These are phyloP conservation scores for Ramichloridium luteum DNA, from an alignment of 2,329 filamentous ascomycete genomes.

Conservation along the genomic window DNA sequence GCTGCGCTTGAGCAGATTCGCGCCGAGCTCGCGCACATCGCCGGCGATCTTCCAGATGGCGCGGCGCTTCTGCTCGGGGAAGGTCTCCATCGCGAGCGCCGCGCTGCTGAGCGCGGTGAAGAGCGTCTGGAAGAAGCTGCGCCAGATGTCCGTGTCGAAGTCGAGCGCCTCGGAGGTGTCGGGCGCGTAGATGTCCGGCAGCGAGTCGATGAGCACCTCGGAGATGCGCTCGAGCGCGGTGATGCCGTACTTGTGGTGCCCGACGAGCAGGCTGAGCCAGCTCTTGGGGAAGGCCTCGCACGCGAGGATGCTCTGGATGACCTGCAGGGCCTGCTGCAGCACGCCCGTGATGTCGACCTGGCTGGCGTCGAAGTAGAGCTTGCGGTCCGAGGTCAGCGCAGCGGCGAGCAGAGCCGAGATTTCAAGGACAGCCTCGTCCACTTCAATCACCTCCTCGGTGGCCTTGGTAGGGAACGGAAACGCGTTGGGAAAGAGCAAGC, in stretches of 20 bases:
- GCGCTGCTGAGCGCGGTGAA: constrained; percentile 82
- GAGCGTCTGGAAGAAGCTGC: constrained; percentile 78
- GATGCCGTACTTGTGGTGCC: constrained; percentile 53
- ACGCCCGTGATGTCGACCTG: constrained; percentile 62
- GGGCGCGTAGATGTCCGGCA: constrained; percentile 82
- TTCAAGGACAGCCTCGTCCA: constrained; percentile 76
- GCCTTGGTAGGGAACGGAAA: constrained; percentile 77
- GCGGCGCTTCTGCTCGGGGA: constrained; percentile 88
- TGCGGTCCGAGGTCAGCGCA: constrained; percentile 18
- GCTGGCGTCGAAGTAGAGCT: constrained; percentile 22
- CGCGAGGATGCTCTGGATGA: constrained; percentile 78
- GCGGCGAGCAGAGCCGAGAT: constrained; percentile 78
- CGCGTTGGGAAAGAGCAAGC: constrained; percentile 74
- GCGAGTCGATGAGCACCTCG: constrained; percentile 62
- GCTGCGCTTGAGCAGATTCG: constrained; percentile 67
- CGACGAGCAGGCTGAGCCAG: constrained; percentile 85
- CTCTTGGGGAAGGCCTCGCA: constrained; percentile 78
- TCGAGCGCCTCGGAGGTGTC: constrained; percentile 42
- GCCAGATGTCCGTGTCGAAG: constrained; percentile 92
- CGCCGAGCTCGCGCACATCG: constrained; percentile 84
- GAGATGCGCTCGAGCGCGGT: constrained; percentile 72
- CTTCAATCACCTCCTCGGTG: constrained; percentile 38
- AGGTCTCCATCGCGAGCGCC: constrained; percentile 81
- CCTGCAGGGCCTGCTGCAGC: constrained; percentile 65
- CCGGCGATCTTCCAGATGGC: constrained; percentile 99